Base-by-base conservation (phyloP, 2,329 filamentous ascomycete species). In the Cladosporium phlei region DNA sequence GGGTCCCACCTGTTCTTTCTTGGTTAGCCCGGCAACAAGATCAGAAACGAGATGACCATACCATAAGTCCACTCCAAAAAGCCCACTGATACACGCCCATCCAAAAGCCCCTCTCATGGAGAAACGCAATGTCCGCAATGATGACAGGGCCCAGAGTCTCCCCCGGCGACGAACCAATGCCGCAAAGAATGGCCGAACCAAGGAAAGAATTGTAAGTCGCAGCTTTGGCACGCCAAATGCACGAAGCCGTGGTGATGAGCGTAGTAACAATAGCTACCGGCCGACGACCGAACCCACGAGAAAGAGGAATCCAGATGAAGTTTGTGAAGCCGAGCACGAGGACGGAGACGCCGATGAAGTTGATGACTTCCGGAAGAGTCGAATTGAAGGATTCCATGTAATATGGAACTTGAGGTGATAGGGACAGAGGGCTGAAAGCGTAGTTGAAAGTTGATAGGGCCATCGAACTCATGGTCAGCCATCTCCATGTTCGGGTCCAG, bases 401-500 rank as follows among this genome's bases (percentile, higher is more conserved):
- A n/a, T 12, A 29, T 10, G 27, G 27, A 10, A 29, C 27, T 29
- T 29, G 27, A 10, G 27, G 27, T 12, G 27, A 29, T n/a, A 29
- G 14, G 27, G 27, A 10, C 10, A 29, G 27, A n/a, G 27, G 27
- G 10, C 27, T 29, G 11, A n/a, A 10, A 11, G 14, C 27, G 10
- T n/a, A 29, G 10, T 29, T 29, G 27, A 29, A 29, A 5, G 27
- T 29, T n/a, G 27, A 29, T 10, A 29, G 11, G 27, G 27, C 27
- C 27, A 29, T 29, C 10, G 27, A 29, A n/a, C 27, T 29, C 27
- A 29, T 29, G 4, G 27, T 29, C 3, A 29, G 27, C 27, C 27
- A 29, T n/a, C 14, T 29, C 27, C 27, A 29, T 29, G 27, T 29
- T 12, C 27, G 27, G 48, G 60, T 47, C 55, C 56, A 57, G 38